These are phyloP conservation scores for Hypericum perforatum DNA, from an alignment of 345 rosid species.

Conservation along the genomic window DNA sequence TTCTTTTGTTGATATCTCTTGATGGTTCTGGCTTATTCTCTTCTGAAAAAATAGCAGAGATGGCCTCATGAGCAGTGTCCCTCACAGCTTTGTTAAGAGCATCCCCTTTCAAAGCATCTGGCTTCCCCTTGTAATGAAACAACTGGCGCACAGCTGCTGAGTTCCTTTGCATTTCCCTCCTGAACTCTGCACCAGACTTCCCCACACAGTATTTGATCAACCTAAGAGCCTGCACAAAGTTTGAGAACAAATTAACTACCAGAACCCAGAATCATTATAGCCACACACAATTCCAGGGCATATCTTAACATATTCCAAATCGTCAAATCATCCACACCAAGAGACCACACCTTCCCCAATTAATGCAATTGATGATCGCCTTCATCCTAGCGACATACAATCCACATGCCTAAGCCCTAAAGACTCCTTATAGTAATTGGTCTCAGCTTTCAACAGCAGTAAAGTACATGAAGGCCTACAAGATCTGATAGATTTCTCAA, in stretches of 20 bases:
- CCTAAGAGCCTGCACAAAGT: constrained; percentile 56
- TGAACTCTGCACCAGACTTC: constrained; percentile 83
- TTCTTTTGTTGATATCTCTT: constrained; percentile 53
- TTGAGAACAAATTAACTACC: constrained; percentile 3
- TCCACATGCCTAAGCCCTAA: no score
- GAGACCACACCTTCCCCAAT: no score
- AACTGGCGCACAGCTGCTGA: constrained; percentile 74
- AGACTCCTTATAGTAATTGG: no score
- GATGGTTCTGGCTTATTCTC: constrained; percentile 40
- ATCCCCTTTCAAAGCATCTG: constrained; percentile 85
- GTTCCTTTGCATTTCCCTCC: constrained; percentile 93
- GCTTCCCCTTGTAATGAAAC: constrained; percentile 76
- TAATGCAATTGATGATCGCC: no score
- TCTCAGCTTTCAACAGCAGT: no score
- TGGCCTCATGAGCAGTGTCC: constrained; percentile 77
- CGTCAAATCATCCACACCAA: not conserved
- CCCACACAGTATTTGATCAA: constrained; percentile 79
- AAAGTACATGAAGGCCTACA: no score
- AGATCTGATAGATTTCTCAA: no score
- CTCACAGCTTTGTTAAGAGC: constrained; percentile 90
- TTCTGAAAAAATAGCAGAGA: constrained; percentile 73
- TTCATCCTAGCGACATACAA: no score
- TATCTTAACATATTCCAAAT: not conserved
- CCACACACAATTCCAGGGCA: no score
- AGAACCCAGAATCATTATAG: not conserved